Percentiles rank a stretch among this genome's conserved stretches.
Conservation (phyloP, 2,329 filamentous ascomycete genomes). For the Phaeosphaeriaceae sp. region DNA sequence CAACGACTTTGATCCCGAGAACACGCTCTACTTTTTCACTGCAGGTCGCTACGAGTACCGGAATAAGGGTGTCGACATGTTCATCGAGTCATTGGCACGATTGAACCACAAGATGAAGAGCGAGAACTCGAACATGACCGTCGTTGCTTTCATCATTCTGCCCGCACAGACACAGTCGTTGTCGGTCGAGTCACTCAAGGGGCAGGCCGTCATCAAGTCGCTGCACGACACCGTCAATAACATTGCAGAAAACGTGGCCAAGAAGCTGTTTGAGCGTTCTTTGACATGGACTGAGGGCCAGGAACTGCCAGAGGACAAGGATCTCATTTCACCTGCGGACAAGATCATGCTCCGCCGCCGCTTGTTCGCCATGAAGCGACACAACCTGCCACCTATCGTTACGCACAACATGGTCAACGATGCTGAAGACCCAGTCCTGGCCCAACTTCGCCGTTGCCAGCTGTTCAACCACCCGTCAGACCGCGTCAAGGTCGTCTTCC, state of each 20-base stretch:
- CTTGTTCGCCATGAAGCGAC: constrained; percentile 95
- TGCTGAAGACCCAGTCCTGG: constrained; percentile 88
- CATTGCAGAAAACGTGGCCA: constrained; percentile 90
- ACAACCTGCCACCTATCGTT: constrained; percentile 89
- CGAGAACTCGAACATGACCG: constrained; percentile 85
- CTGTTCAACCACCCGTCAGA: constrained; percentile 96
- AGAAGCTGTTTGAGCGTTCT: constrained; percentile 92
- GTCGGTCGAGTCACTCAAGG: constrained; percentile 93
- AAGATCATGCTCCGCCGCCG: constrained; percentile 89
- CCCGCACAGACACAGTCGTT: constrained; percentile 94
- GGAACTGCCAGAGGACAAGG: constrained; percentile 93
- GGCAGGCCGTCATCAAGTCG: constrained; percentile 96
- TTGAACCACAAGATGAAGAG: constrained; percentile 92
- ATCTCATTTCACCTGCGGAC: constrained; percentile 89
- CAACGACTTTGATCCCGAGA: constrained; percentile 95
- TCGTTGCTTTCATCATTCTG: constrained; percentile 99
- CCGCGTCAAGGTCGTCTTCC: constrained; percentile 97
- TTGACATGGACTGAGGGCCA: constrained; percentile 96
- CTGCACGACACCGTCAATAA: constrained; percentile 90
- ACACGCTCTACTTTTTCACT: constrained; percentile 97
- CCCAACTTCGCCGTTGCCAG: constrained; percentile 94
- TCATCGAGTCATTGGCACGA: constrained; percentile 93
- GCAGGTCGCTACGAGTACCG: constrained; percentile 96
- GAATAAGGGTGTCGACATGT: constrained; percentile 99
- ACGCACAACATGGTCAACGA: constrained; percentile 99